Evolutionary conservation across 495 filamentous ascomycete genomes (phyloP).

Genomic region (Viridothelium virens): DNA sequence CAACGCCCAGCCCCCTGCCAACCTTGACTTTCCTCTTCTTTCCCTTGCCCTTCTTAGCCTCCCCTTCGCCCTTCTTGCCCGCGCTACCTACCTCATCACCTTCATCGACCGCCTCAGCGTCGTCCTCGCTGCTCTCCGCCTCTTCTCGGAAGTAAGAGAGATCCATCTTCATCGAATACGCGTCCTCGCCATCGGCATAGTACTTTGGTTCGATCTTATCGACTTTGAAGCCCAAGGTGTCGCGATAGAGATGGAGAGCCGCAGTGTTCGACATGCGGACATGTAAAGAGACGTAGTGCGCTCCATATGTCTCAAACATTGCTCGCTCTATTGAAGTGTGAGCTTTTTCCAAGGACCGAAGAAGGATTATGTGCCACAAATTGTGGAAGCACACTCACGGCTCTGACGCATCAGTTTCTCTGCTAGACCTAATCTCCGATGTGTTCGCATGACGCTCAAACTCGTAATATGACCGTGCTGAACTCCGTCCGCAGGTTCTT

Average conservation of each 20-base stretch:
- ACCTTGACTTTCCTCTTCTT: slow-evolving; percentile 63
- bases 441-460: slow-evolving; percentile 93
- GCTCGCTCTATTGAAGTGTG: slow-evolving; percentile 59
- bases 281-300: slow-evolving; percentile 88
- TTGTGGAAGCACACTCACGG: slow-evolving; percentile 53
- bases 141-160: slow-evolving; percentile 51
- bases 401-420: slow-evolving; percentile 95
- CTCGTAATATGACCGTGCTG: slow-evolving; percentile 95
- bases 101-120: slow-evolving; percentile 45
- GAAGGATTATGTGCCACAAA: slow-evolving; percentile 15
- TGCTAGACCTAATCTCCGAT: slow-evolving; percentile 80
- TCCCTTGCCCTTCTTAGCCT: slow-evolving; percentile 37
- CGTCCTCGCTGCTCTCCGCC: slow-evolving; percentile 41
- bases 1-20: slow-evolving; percentile 70
- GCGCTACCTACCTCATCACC: slow-evolving; percentile 33
- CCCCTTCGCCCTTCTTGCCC: slow-evolving; percentile 34
- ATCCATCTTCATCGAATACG: slow-evolving; percentile 86
- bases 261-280: slow-evolving; percentile 90
- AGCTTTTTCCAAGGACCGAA: not conserved
- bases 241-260: slow-evolving; percentile 82
- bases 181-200: slow-evolving; percentile 97
- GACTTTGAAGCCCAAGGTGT: slow-evolving; percentile 84
- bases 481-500: slow-evolving; percentile 84
- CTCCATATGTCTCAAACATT: slow-evolving; percentile 90
- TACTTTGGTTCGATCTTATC: slow-evolving; percentile 89